phyloP scores from a whole-genome alignment of 352 stramenopile species.

The Phytophthora ramorum region DNA sequence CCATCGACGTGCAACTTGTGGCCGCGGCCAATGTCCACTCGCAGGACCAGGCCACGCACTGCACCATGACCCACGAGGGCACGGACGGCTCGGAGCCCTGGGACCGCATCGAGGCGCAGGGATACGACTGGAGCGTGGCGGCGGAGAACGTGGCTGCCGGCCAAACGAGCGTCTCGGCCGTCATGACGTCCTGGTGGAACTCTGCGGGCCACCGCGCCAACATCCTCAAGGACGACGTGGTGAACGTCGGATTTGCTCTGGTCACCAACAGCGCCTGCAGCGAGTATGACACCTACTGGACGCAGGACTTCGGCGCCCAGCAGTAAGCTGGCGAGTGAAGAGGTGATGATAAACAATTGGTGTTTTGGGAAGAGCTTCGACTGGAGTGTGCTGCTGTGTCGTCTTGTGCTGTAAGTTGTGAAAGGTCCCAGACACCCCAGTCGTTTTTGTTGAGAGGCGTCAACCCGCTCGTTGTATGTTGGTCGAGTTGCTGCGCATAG shows the following conservation, averaged over 20 bases:
- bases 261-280: conserved; percentile 36
- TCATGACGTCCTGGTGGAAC: conserved; percentile 67
- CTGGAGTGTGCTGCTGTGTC: conserved; percentile 1
- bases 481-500: not conserved
- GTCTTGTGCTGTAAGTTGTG: conserved; percentile 19
- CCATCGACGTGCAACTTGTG: conserved; percentile 44
- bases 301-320: conserved; percentile 53
- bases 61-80: conserved; percentile 55
- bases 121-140: conserved; percentile 48
- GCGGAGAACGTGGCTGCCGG: conserved; percentile 67
- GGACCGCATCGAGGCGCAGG: conserved; percentile 44
- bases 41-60: conserved; percentile 48
- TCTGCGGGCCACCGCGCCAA: conserved; percentile 56
- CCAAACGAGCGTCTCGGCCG: conserved; percentile 38
- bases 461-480: conserved; percentile 6
- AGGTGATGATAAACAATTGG: not conserved
- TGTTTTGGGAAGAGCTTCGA: conserved; percentile 12
- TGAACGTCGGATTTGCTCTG: conserved; percentile 42
- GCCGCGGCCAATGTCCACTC: conserved; percentile 51
- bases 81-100: conserved; percentile 43
- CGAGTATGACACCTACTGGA: conserved; percentile 64
- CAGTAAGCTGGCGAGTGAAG: conserved; percentile 1
- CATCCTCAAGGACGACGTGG: conserved; percentile 55
- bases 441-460: conserved; percentile 16
- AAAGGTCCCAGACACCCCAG: conserved; percentile 7